Evolutionary conservation across 345 rosid species (phyloP), one percentile per base, ranked within the genome.

Genomic region (Camelina hispida): DNA sequence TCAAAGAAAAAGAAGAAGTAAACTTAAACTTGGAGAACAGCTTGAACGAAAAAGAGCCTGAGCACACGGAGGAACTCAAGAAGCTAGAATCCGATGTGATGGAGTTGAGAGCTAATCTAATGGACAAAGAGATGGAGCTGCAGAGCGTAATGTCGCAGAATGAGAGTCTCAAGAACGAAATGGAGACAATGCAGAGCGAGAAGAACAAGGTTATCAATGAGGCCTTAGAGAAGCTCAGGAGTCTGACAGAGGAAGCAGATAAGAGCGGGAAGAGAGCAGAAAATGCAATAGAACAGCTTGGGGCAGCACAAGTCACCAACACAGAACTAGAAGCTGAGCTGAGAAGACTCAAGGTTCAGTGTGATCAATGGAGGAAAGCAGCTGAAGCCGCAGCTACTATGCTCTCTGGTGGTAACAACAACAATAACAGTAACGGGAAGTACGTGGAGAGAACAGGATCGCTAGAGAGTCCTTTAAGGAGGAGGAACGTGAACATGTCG

Each of bases 311-410:
- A 70, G 84, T 81, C 10, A 84, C 91, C 8, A 89, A 87, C 76
- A 75, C 87, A 1, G 99, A 95, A 68, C 66, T 91, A 84, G 98
- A 90, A 83, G 85, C 86, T 1, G 98, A 95, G 81, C 66, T 95
- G 28, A 89, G 99, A 85, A 90, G 84, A 84, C 76, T 93, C 48
- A 95, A 93, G 80, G 99, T 93, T 66, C 99, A 95, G 74, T 81
- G 96, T 40, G 96, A 95, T 70, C 99, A 93, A 69, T 93, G 99
- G 99, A 87, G 98, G 84, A 95, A 95, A 83, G 99, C 99, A 3
- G 98, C 97, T 0, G 99, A 95, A 82, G 94, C 93, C 10, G 99
- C 99, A 0, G 88, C 99, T 32, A 72, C 98, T 44, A 89, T 93
- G 89, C 83, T 95, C 64, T 84, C 96, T 28, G 76, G 86, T 9